Percentiles rank a stretch among this genome's conserved stretches.
Evolutionary conservation across 345 rosid species (phyloP).

Genomic region (Murraya koenigii): DNA sequence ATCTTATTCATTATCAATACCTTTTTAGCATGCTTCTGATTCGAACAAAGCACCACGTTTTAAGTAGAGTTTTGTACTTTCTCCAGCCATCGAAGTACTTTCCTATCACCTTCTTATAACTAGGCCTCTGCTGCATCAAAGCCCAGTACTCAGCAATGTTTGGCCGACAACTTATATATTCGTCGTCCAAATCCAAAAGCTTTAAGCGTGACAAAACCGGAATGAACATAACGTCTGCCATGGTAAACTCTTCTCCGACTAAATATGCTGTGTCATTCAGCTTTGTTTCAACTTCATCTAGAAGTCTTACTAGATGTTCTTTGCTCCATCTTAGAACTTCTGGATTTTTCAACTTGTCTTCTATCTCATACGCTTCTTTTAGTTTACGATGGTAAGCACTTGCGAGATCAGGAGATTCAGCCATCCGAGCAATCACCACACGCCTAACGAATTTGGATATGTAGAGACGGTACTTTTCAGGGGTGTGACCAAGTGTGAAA

Average conservation of each 20-base stretch:
- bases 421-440: constrained; percentile 80
- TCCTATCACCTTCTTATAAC: constrained; percentile 70
- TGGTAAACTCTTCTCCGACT: constrained; percentile 73
- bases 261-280: constrained; percentile 48
- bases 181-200: constrained; percentile 63
- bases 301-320: constrained; percentile 58
- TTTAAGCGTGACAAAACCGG: constrained; percentile 69
- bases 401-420: constrained; percentile 80
- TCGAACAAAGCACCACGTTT: constrained; percentile 67
- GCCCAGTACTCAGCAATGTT: constrained; percentile 69
- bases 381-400: constrained; percentile 79
- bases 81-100: constrained; percentile 83
- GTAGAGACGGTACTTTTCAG: constrained; percentile 46
- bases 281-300: constrained; percentile 64
- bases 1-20: constrained; percentile 34
- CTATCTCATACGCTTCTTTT: constrained; percentile 65
- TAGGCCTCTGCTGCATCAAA: constrained; percentile 62
- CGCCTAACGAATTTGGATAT: constrained; percentile 74
- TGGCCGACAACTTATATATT: constrained; percentile 63
- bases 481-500: constrained; percentile 69
- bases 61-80: constrained; percentile 56
- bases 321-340: constrained; percentile 47
- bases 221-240: constrained; percentile 78
- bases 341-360: constrained; percentile 61
- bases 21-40: constrained; percentile 55